Evolutionary conservation across 495 filamentous ascomycete species (phyloP), one percentile per base, ranked within the genome.

Genomic region (Penicillium nucicola): DNA sequence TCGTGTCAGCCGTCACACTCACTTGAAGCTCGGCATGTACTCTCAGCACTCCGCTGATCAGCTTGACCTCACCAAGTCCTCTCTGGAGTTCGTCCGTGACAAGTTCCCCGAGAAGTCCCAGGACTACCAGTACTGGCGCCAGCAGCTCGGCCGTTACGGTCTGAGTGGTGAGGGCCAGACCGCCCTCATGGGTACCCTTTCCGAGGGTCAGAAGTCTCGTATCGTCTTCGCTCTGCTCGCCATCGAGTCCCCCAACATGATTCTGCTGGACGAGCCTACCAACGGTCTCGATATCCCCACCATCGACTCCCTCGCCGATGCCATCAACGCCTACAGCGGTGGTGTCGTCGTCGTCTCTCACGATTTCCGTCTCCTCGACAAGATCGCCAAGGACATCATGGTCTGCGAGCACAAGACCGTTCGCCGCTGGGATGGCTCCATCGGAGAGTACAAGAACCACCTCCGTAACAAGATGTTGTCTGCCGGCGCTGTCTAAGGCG

Each of bases 231-330:
- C 93, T 19, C 77, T 99, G 52, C 78, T 99, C 43, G 93, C 93
- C 50, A 97, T 99, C 57, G 95, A 97, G 65, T 77, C 84, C 5
- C 93, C 93, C 45, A 99, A 99, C 77, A 97, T 99, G 92, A 76
- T 99, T 59, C 74, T 99, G 53, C 81, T 99, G 23, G 93, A 99
- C 73, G 93, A 99, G 74, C 95, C 93, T 65, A 99, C 93, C 53
- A 99, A 99, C 81, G 93, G 93, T 81, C 78, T 99, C 48, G 93
- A 99, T 84, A 99, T 99, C 55, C 93, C 93, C 9, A 97, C 95
- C 34, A 99, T 99, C 58, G 93, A 98, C 75, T 90, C 86, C 72
- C 76, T 98, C 74, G 93, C 93, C 2, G 92, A 99, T 68, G 93
- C 93, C 53, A 97, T 97, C 77, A 96, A 96, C 62, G 85, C 92